Conservation (phyloP, 2,329 filamentous ascomycete species). For the Xylariales sp. region DNA sequence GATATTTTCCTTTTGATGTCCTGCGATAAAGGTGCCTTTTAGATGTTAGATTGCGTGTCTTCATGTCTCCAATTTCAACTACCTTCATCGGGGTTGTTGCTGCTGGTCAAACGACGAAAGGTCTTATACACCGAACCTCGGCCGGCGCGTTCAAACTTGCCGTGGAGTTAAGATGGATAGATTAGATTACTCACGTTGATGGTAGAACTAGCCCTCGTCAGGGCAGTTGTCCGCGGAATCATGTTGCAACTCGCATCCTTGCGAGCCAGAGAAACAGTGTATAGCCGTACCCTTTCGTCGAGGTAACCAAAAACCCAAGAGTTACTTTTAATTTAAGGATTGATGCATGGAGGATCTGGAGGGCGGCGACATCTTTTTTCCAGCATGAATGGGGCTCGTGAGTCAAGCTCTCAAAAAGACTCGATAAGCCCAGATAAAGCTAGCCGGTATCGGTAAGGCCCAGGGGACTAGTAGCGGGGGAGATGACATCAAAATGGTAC, state of each 20-base stretch:
- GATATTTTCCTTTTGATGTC: constrained; percentile 15
- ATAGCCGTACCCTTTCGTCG: background rate
- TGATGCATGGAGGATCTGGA: too few relatives aligned
- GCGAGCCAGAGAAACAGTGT: constrained; percentile 4
- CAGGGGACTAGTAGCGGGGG: constrained; percentile 5
- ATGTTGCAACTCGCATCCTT: constrained; percentile 26
- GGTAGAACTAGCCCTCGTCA: constrained; percentile 32
- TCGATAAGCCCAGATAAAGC: constrained; percentile 4
- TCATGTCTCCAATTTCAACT: too few relatives aligned
- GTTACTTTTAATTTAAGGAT: too few relatives aligned
- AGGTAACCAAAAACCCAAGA: too few relatives aligned
- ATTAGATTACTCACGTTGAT: constrained; percentile 25
- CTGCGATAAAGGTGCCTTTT: constrained; percentile 18
- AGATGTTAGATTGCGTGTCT: too few relatives aligned
- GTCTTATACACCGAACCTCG: too few relatives aligned
- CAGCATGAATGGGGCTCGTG: constrained; percentile 2
- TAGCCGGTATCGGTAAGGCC: constrained; percentile 9
- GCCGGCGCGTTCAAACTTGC: too few relatives aligned
- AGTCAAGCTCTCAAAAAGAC: constrained; percentile 2
- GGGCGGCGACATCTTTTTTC: too few relatives aligned
- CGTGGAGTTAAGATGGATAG: too few relatives aligned
- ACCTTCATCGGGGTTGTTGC: background rate
- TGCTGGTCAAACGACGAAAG: too few relatives aligned
- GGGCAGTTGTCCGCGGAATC: constrained; percentile 32
- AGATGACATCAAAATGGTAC: constrained; percentile 7